phyloP scores from a whole-genome alignment of 768 basidiomycete genomes.

The Coprinopsis marcescibilis region DNA sequence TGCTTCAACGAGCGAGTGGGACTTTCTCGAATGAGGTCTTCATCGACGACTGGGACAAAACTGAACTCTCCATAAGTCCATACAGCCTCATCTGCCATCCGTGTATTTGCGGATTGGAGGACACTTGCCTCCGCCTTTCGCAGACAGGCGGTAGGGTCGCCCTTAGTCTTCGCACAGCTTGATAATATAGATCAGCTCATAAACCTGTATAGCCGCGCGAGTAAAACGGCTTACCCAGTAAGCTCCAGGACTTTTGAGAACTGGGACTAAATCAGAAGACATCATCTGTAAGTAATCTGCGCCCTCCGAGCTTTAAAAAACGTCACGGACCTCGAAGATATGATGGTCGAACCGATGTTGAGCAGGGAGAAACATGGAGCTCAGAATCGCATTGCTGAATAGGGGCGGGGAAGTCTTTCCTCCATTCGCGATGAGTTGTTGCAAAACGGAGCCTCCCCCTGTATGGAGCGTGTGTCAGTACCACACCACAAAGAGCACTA shows the following conservation, averaged over 20 bases:
- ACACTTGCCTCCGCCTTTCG: conserved; percentile 24
- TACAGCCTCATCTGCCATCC: conserved; percentile 23
- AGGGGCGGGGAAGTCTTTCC: conserved; percentile 40
- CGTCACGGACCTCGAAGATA: conserved; percentile 31
- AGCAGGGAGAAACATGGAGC: conserved; percentile 38
- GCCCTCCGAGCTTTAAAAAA: background rate
- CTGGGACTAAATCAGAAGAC: background rate
- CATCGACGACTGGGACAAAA: conserved; percentile 44
- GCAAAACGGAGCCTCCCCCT: conserved; percentile 45
- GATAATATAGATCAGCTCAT: too few species aligned
- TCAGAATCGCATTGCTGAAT: conserved; percentile 39
- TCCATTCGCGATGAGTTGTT: conserved; percentile 41
- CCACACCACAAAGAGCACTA: background rate
- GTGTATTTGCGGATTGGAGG: conserved; percentile 28
- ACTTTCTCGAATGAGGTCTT: conserved; percentile 36
- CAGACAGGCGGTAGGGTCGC: conserved; percentile 40
- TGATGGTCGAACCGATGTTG: conserved; percentile 39
- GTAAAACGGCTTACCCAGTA: conserved; percentile 32
- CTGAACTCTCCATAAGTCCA: conserved; percentile 34
- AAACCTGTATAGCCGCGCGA: too few species aligned
- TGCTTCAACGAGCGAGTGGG: conserved; percentile 32
- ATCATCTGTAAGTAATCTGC: background rate
- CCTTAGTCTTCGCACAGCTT: too few species aligned
- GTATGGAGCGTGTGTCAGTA: conserved; percentile 5
- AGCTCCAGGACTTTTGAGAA: conserved; percentile 28